These are phyloP conservation scores for Tricholoma bakamatsutake DNA, from an alignment of 768 basidiomycete species.

Conservation along the genomic window DNA sequence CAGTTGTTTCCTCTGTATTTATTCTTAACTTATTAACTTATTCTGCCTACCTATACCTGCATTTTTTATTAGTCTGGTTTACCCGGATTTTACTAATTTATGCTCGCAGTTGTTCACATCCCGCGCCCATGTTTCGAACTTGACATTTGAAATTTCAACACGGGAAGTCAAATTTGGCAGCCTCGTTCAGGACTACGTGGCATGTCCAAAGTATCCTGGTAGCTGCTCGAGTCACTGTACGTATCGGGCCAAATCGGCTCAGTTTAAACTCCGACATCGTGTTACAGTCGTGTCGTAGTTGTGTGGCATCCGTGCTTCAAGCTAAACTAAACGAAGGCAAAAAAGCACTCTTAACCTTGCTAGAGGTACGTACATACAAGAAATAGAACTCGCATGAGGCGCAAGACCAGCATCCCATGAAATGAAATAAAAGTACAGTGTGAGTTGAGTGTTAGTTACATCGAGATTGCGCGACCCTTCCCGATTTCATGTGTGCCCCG, in stretches of 20 bases:
- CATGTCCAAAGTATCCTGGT: neutral
- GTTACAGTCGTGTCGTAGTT: conserved; percentile 6
- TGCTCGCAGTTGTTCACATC: neutral
- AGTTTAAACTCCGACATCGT: conserved; percentile 5
- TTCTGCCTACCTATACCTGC: neutral
- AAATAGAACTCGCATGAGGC: neutral
- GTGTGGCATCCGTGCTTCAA: neutral
- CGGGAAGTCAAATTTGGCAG: neutral
- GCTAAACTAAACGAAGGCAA: neutral
- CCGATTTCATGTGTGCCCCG: conserved; percentile 58
- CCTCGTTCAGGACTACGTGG: neutral
- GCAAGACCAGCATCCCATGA: neutral
- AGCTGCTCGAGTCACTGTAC: neutral
- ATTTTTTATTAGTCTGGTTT: neutral
- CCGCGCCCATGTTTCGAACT: neutral
- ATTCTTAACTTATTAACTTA: neutral
- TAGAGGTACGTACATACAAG: neutral
- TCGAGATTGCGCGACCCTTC: conserved; percentile 77
- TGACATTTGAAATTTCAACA: neutral
- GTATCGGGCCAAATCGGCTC: neutral
- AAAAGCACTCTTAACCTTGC: neutral
- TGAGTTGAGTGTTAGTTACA: conserved; percentile 35
- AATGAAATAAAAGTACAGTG: neutral
- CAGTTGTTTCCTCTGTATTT: neutral
- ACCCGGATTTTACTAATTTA: neutral